Percentiles rank a stretch among this genome's conserved stretches.
These are phyloP conservation scores for Aspergillus asperescens DNA, from an alignment of 495 filamentous ascomycete genomes.

Conservation along the genomic window DNA sequence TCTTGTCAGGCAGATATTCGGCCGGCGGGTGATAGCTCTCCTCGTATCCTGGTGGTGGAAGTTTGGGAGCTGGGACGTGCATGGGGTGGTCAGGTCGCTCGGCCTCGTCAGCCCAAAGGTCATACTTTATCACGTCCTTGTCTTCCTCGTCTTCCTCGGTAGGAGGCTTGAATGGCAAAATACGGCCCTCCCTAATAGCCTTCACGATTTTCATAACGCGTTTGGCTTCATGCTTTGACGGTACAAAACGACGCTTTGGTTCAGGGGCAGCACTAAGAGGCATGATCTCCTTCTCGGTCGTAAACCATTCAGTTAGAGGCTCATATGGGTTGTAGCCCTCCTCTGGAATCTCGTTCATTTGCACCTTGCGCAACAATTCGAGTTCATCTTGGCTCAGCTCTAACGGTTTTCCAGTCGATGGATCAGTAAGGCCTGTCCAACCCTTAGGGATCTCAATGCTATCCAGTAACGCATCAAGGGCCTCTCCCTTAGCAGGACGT, in stretches of 20 bases:
- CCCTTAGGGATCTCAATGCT: conserved; percentile 97
- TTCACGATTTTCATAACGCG: conserved; percentile 96
- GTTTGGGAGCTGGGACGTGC: conserved; percentile 94
- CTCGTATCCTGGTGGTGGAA: conserved; percentile 89
- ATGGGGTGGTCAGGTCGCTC: conserved; percentile 79
- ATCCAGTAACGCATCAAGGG: conserved; percentile 87
- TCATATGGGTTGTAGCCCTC: conserved; percentile 92
- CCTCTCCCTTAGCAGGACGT: conserved; percentile 90
- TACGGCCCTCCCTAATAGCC: conserved; percentile 89
- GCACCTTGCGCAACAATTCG: conserved; percentile 80
- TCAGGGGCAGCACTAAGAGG: conserved; percentile 91
- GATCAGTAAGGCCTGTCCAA: conserved; percentile 94
- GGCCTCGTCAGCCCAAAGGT: conserved; percentile 91
- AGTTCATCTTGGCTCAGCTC: conserved; percentile 84
- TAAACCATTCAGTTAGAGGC: conserved; percentile 89
- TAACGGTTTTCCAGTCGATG: conserved; percentile 83
- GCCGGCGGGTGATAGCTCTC: conserved; percentile 94
- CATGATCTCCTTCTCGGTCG: conserved; percentile 84
- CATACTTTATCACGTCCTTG: conserved; percentile 68
- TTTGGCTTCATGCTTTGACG: conserved; percentile 97
- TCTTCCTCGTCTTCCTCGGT: conserved; percentile 67
- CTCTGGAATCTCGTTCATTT: conserved; percentile 81
- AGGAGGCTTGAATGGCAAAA: conserved; percentile 83
- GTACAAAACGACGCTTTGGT: conserved; percentile 90
- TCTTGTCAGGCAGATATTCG: conserved; percentile 83